A percentile compares a stretch with the other conserved stretches of the same genome.
Conservation (phyloP, 805 yeast species). For the Yarrowia sp. region DNA sequence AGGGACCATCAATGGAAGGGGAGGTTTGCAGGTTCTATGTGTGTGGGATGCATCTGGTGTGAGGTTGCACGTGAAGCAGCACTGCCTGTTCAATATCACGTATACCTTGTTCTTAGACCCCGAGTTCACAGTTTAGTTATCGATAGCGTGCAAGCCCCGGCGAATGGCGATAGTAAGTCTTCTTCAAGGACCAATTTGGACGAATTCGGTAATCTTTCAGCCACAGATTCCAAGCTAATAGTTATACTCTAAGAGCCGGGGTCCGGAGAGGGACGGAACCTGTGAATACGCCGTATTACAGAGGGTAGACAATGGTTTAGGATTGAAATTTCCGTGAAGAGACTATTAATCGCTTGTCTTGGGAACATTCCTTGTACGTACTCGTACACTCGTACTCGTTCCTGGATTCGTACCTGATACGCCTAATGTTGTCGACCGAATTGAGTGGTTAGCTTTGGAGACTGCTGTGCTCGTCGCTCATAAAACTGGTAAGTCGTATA, state of each 20-base stretch:
- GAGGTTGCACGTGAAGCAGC: not conserved
- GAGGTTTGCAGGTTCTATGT: not conserved
- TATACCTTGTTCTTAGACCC: not conserved
- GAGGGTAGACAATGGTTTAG: too few relatives aligned
- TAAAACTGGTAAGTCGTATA: not conserved
- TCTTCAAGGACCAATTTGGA: slow-evolving; percentile 4
- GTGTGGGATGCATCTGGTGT: not conserved
- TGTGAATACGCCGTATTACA: not conserved
- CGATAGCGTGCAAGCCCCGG: not conserved
- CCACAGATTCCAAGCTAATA: not conserved
- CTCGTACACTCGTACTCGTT: too few relatives aligned
- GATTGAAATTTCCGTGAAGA: too few relatives aligned
- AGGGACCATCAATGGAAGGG: not conserved
- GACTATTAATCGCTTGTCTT: too few relatives aligned
- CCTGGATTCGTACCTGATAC: too few relatives aligned
- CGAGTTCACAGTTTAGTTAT: not conserved
- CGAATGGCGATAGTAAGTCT: not conserved
- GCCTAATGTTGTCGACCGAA: too few relatives aligned
- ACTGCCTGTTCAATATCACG: not conserved
- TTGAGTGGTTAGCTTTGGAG: too few relatives aligned
- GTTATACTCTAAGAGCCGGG: not conserved
- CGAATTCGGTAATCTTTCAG: not conserved
- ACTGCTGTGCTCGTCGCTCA: too few relatives aligned
- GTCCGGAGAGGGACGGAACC: not conserved
- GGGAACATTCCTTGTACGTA: too few relatives aligned